Percentiles rank a stretch among this genome's conserved stretches.
Evolutionary conservation across 2,329 filamentous ascomycete genomes (phyloP).

Genomic region (Pseudogymnoascus sp.): DNA sequence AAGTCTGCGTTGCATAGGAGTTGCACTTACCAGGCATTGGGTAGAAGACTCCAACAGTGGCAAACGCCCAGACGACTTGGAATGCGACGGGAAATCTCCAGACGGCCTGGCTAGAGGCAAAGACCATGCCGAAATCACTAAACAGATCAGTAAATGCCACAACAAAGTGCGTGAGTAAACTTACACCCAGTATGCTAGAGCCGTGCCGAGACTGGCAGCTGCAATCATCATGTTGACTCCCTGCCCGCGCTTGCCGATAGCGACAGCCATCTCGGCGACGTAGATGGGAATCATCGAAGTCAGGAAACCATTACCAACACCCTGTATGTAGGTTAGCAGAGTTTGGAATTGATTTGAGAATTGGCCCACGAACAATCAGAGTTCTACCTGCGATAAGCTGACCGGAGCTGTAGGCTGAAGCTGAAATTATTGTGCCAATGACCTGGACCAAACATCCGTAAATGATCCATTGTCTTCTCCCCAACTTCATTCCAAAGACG

Average conservation of each 20-base stretch:
- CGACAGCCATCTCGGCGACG: constrained; percentile 27
- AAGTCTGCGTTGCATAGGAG: constrained; percentile 11
- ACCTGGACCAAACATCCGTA: constrained; percentile 22
- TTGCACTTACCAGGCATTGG: constrained; percentile 6
- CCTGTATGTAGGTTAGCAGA: constrained; percentile 16
- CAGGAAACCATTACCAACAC: constrained; percentile 29
- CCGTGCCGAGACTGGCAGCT: constrained; percentile 22
- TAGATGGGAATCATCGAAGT: constrained; percentile 26
- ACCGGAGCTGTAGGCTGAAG: constrained; percentile 22
- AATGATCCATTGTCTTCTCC: neutral
- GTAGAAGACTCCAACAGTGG: constrained; percentile 20
- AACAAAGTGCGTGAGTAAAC: constrained; percentile 22
- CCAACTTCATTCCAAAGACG: constrained; percentile 6
- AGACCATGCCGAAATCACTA: constrained; percentile 27
- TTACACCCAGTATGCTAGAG: constrained; percentile 29
- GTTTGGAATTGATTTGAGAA: neutral
- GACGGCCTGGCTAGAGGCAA: constrained; percentile 23
- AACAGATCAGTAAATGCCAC: constrained; percentile 19
- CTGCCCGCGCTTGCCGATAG: constrained; percentile 23
- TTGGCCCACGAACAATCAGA: constrained; percentile 22
- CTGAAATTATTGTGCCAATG: constrained; percentile 26
- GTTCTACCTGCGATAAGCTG: constrained; percentile 26
- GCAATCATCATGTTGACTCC: constrained; percentile 27
- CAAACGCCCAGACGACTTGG: constrained; percentile 24
- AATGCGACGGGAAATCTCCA: constrained; percentile 29